Evolutionary conservation across 1,139 yeast species (phyloP).

Genomic region (Spencermartinsiella ligniputridi): DNA sequence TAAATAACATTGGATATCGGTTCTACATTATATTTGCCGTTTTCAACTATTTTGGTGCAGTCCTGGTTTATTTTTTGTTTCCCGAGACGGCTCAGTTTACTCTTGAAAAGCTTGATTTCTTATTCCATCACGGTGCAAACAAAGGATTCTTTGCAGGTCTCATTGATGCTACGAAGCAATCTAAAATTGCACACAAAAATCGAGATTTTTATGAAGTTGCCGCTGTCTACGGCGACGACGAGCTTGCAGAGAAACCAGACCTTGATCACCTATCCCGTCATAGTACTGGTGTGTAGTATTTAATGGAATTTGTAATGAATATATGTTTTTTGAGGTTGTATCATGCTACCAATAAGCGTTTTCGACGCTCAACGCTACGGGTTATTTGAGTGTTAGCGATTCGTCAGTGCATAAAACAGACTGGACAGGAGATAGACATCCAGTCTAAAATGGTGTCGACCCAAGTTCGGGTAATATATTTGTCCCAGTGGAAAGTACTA

Average conservation of each 20-base stretch:
- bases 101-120: conserved; percentile 28
- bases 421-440: too few species aligned
- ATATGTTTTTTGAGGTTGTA: too few species aligned
- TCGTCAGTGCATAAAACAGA: too few species aligned
- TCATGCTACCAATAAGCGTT: too few species aligned
- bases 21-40: conserved; percentile 42
- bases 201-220: not conserved
- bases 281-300: not conserved
- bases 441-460: too few species aligned
- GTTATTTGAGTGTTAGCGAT: too few species aligned
- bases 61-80: conserved; percentile 40
- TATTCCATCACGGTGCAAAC: conserved; percentile 3
- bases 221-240: not conserved
- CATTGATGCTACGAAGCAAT: conserved; percentile 2
- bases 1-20: conserved; percentile 41
- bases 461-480: too few species aligned
- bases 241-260: not conserved
- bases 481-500: too few species aligned
- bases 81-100: conserved; percentile 40
- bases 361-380: too few species aligned
- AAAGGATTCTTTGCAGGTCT: conserved; percentile 1
- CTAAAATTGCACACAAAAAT: not conserved
- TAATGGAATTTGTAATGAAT: not conserved
- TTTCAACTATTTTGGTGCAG: conserved; percentile 35
- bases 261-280: not conserved